Conservation (phyloP, 768 basidiomycete species). For the Hygrocybe coccinea region DNA sequence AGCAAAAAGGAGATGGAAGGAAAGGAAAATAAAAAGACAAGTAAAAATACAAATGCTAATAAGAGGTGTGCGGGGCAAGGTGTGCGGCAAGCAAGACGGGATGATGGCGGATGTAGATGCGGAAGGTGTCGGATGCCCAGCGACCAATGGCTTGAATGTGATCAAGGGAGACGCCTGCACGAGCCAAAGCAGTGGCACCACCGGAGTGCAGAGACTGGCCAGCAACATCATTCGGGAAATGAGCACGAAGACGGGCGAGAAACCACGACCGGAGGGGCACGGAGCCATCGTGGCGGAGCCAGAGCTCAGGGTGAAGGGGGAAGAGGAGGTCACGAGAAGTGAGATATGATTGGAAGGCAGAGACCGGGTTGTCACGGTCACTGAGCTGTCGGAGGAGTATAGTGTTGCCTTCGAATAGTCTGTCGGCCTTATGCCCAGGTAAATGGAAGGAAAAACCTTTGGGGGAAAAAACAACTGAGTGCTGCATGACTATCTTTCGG, state of each 20-base stretch:
- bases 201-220: slow-evolving; percentile 40
- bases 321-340: slow-evolving; percentile 19
- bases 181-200: slow-evolving; percentile 35
- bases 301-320: slow-evolving; percentile 29
- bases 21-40: no score
- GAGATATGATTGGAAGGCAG: slow-evolving; percentile 20
- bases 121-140: slow-evolving; percentile 34
- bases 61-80: no score
- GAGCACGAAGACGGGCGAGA: slow-evolving; percentile 19
- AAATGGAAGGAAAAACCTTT: no score
- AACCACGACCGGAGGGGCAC: slow-evolving; percentile 36
- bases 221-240: slow-evolving; percentile 19
- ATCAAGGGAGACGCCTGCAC: slow-evolving; percentile 19
- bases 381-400: no score
- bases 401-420: no score
- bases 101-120: slow-evolving; percentile 20
- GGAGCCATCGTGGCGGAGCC: slow-evolving; percentile 25
- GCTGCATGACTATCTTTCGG: no score
- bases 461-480: no score
- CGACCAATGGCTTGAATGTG: slow-evolving; percentile 35
- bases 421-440: no score
- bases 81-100: no score
- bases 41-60: no score
- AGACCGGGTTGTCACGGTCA: no score
- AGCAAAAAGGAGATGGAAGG: no score